These are phyloP conservation scores for Tetrahymena malaccensis DNA, from an alignment of 73 alveolate genomes.

Conservation along the genomic window DNA sequence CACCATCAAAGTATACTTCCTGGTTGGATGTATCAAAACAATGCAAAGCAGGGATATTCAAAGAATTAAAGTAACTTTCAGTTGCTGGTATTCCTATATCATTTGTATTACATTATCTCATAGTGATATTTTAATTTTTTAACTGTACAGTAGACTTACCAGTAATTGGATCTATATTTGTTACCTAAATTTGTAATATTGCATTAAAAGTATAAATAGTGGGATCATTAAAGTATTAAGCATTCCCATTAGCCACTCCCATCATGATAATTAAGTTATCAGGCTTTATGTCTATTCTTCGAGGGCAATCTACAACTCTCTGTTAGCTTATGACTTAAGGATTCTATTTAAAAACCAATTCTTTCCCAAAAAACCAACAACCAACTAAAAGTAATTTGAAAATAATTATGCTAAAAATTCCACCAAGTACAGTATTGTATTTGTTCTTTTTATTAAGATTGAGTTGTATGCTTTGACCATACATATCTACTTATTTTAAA, in stretches of 20 bases:
- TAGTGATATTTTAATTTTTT: too few relatives aligned
- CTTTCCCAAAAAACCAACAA: background rate
- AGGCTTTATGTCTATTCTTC: background rate
- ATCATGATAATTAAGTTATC: background rate
- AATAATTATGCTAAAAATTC: background rate
- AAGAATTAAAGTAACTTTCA: background rate
- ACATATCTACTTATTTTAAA: background rate
- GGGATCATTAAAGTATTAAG: background rate
- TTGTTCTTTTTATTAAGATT: background rate
- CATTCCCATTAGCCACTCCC: background rate
- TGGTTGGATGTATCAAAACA: background rate
- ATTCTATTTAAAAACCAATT: too few relatives aligned
- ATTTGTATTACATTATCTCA: background rate
- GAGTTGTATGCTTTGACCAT: background rate
- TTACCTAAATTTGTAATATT: too few relatives aligned
- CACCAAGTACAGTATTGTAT: background rate
- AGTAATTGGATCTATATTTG: background rate
- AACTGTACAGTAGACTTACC: background rate
- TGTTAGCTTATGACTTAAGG: background rate
- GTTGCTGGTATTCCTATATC: background rate
- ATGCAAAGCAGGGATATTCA: background rate
- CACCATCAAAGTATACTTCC: background rate
- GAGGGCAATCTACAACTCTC: background rate
- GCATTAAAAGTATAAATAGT: background rate
- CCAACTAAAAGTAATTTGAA: background rate